Evolutionary conservation across 176 grass and related monocot genomes (phyloP).

Genomic region (Puccinellia tenuiflora): DNA sequence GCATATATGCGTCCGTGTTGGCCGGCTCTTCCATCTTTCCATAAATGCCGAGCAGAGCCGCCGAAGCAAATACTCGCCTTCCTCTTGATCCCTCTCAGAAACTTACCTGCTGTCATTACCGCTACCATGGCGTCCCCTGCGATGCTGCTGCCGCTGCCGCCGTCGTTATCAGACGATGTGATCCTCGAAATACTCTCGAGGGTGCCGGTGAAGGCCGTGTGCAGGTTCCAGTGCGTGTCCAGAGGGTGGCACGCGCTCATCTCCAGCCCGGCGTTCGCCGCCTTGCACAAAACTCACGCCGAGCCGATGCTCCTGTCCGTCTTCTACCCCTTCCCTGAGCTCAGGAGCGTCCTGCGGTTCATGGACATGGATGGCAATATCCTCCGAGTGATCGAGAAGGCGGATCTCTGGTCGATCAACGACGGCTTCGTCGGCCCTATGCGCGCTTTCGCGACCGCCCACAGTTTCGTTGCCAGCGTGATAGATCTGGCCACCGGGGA

Average conservation of each 20-base stretch:
- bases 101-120: too few relatives aligned
- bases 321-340: accelerated
- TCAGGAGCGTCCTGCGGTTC: neutral
- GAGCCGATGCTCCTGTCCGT: neutral
- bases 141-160: too few relatives aligned
- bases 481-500: neutral
- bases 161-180: too few relatives aligned
- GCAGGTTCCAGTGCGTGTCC: neutral
- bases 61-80: too few relatives aligned
- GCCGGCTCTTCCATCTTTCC: too few relatives aligned
- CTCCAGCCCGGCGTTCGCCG: neutral
- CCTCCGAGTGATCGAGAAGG: neutral
- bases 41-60: too few relatives aligned
- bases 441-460: too few relatives aligned
- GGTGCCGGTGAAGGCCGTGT: neutral
- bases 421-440: too few relatives aligned
- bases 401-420: too few relatives aligned
- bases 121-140: too few relatives aligned
- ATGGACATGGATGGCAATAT: neutral
- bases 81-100: too few relatives aligned
- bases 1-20: too few relatives aligned
- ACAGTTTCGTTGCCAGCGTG: neutral
- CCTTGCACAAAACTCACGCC: neutral
- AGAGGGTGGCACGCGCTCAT: neutral
- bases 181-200: neutral